phyloP scores from a whole-genome alignment of 202 grass and related monocot genomes.

The Schoenoplectus triqueter region DNA sequence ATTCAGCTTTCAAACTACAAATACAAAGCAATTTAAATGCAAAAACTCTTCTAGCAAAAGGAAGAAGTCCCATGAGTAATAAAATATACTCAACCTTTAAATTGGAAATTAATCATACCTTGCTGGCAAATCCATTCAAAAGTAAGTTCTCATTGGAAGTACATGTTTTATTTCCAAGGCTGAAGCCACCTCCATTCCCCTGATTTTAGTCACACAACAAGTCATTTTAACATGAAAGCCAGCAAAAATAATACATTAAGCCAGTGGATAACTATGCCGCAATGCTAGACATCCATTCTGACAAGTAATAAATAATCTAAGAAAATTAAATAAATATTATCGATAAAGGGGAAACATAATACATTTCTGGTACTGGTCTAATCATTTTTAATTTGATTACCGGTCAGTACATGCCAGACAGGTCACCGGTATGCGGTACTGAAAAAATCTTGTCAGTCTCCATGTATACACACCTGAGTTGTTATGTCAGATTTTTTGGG shows the following conservation, averaged over 20 bases:
- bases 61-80: conserved; percentile 34
- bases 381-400: conserved; percentile 15
- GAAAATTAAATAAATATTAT: conserved; percentile 19
- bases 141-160: conserved; percentile 70
- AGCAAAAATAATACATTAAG: not conserved
- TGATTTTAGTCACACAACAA: conserved; percentile 28
- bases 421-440: conserved; percentile 9
- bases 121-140: conserved; percentile 73
- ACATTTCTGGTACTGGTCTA: not conserved
- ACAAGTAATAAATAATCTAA: conserved; percentile 25
- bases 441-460: conserved; percentile 39
- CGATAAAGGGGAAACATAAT: conserved; percentile 12
- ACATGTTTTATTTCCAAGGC: conserved; percentile 45
- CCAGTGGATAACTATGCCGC: not conserved
- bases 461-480: conserved; percentile 28
- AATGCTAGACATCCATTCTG: not conserved
- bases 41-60: conserved; percentile 33
- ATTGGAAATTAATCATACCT: conserved; percentile 55
- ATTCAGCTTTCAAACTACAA: not conserved
- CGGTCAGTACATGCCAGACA: not conserved
- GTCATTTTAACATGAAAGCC: conserved; percentile 29
- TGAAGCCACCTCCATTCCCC: conserved; percentile 28
- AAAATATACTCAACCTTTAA: conserved; percentile 23
- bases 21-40: conserved; percentile 12
- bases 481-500: conserved; percentile 40